Evolutionary conservation across 2,329 filamentous ascomycete species (phyloP), one percentile per base, ranked within the genome.

Genomic region (Pseudopyricularia cyperi): DNA sequence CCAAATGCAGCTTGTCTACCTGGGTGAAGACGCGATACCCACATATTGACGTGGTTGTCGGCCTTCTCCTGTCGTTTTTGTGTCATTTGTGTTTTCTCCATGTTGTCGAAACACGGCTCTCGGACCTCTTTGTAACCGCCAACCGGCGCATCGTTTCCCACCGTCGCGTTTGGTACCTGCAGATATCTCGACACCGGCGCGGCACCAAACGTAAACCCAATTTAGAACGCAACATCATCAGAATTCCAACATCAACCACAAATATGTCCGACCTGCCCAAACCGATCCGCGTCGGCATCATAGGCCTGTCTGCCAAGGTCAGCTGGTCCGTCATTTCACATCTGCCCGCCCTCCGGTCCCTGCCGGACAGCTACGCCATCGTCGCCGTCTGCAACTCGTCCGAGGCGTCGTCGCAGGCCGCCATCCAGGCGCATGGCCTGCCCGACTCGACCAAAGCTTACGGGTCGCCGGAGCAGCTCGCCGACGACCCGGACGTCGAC

Each of bases 291-390:
- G 33, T 56, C 26, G 56, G 22, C 30, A 42, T 57, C 44, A 50
- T 54, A 22, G 56, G 56, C 47, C 50, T 57, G 22, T 57, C 57
- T 4, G 32, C 54, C 26, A 46, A 19, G 28, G 52, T 51, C 30
- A 48, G 39, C 46, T 57, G 55, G 55, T 54, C 53, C 17, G 22
- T 26, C 51, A 17, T 59, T 26, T 77, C 74, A 2, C 80, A 84
- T 58, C 70, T 83, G 0, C 77, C 81, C 0, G 82, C 82, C 59
- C 72, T 84, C 3, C 62, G 71, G 28, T 75, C 75, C 0, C 62
- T 69, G 0, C 64, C 60, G 3, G 69, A 71, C 7, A 67, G 66
- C 15, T 79, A 71, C 55, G 52, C 68, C 24, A 74, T 80, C 47
- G 69, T 74, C 1, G 77, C 75, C 1, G 64, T 81, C 1, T 68